Conservation (phyloP, 768 basidiomycete species). For the Tricholoma furcatifolium region DNA sequence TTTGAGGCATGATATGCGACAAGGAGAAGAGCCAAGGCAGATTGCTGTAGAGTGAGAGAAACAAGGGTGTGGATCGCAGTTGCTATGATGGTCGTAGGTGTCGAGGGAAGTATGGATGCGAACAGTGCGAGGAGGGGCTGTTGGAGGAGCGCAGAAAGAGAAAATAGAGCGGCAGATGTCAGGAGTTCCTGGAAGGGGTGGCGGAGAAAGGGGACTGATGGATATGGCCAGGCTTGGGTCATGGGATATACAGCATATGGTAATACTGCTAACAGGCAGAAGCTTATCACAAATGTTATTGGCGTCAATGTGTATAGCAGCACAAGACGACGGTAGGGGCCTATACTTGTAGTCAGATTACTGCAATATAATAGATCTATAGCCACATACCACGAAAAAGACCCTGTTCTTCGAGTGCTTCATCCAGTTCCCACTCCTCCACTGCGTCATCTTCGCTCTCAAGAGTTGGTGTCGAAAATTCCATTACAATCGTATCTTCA, state of each 20-base stretch:
- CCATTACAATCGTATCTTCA: conserved; percentile 11
- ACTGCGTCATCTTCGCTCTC: conserved; percentile 33
- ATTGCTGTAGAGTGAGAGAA: conserved; percentile 52
- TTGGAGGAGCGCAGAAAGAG: conserved; percentile 53
- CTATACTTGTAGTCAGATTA: conserved; percentile 35
- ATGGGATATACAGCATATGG: conserved; percentile 50
- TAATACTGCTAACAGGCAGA: conserved; percentile 48
- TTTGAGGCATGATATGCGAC: conserved; percentile 42
- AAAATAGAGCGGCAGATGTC: conserved; percentile 60
- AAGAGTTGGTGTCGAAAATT: conserved; percentile 8
- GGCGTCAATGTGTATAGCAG: conserved; percentile 63
- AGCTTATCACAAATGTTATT: conserved; percentile 46
- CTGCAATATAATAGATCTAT: not conserved
- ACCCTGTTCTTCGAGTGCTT: conserved; percentile 47
- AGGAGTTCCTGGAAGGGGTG: conserved; percentile 67
- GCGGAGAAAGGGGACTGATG: conserved; percentile 50
- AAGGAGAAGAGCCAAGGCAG: conserved; percentile 51
- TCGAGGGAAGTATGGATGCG: conserved; percentile 23
- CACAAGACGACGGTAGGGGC: conserved; percentile 58
- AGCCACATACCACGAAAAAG: conserved; percentile 43
- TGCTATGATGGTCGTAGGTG: conserved; percentile 34
- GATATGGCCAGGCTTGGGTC: conserved; percentile 29
- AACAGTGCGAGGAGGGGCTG: conserved; percentile 43
- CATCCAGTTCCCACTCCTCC: conserved; percentile 32
- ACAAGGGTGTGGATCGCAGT: conserved; percentile 48